These are phyloP conservation scores for Annulohypoxylon truncatum DNA, from an alignment of 2,329 filamentous ascomycete genomes.

Conservation along the genomic window DNA sequence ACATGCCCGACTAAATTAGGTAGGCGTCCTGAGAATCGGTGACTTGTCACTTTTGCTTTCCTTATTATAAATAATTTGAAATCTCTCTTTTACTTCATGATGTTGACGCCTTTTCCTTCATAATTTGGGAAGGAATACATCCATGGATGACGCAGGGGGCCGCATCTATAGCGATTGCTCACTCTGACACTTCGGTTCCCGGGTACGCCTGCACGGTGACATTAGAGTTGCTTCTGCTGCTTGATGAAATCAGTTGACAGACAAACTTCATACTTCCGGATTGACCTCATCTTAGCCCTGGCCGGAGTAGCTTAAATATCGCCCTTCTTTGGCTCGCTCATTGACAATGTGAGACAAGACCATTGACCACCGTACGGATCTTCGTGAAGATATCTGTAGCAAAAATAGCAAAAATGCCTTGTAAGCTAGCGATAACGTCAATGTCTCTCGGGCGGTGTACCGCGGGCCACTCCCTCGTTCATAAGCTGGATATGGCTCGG, in stretches of 20 bases:
- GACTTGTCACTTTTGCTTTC: neutral
- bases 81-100: neutral
- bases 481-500: slow-evolving; percentile 76
- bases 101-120: neutral
- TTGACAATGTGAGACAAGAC: neutral
- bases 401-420: slow-evolving; percentile 61
- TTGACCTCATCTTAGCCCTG: neutral
- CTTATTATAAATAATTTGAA: neutral
- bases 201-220: neutral
- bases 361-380: neutral
- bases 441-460: slow-evolving; percentile 79
- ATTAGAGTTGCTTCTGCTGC: neutral
- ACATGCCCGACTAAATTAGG: neutral
- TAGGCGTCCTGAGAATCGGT: neutral
- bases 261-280: neutral
- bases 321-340: neutral
- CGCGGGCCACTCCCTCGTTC: slow-evolving; percentile 73
- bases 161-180: slow-evolving; percentile 14
- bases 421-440: slow-evolving; percentile 75
- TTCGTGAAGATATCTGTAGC: neutral
- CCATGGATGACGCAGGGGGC: slow-evolving; percentile 40
- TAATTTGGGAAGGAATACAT: slow-evolving; percentile 20
- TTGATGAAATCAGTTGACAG: neutral
- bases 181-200: neutral
- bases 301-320: neutral